Evolutionary conservation across 2,329 filamentous ascomycete species (phyloP), one percentile per base, ranked within the genome.

Genomic region (Ophiobolus disseminans): DNA sequence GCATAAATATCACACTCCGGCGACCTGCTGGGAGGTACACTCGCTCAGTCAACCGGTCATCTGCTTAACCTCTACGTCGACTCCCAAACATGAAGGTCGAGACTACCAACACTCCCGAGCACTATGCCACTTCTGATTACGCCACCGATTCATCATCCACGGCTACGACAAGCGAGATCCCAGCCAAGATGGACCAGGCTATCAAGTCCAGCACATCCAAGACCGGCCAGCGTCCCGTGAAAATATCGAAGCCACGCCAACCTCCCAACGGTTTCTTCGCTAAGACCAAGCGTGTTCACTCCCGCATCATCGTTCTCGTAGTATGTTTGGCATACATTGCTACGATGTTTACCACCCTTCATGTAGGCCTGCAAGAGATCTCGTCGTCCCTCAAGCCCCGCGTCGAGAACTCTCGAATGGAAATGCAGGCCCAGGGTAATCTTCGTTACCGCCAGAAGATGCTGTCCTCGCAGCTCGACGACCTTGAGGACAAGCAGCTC

Each of bases 301-400:
- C 48, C 34, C 50, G 41, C 5, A n/a, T 58, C 22, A 21, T 55
- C 10, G 21, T 39, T 5, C 38, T 63, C 4, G 14, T 49, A 2
- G 16, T 32, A 3, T 58, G 47, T 10, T 4, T 53, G 2, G 38
- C 53, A 3, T 55, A 52, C 23, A 30, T 63, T 22, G 23, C 37
- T 16, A 45, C 52, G 11, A 25, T 49, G 0, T 34, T 60, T n/a
- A 7, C 52, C 5, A 25, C 34, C 13, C 8, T 62, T 25, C 34
- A 31, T 16, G n/a, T 56, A 6, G 50, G 50, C 6, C 7, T 58
- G 0, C 10, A 36, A 5, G 20, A 36, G 4, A 31, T 53, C 22
- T 34, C 42, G 3, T 42, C 41, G 38, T 45, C 44, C 11, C 25
- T 45, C 6, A 28, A 34, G 11, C 35, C 47, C 22, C 48, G 53